These are phyloP conservation scores for Didymosphaeria variabile DNA, from an alignment of 2,329 filamentous ascomycete species.

Conservation along the genomic window DNA sequence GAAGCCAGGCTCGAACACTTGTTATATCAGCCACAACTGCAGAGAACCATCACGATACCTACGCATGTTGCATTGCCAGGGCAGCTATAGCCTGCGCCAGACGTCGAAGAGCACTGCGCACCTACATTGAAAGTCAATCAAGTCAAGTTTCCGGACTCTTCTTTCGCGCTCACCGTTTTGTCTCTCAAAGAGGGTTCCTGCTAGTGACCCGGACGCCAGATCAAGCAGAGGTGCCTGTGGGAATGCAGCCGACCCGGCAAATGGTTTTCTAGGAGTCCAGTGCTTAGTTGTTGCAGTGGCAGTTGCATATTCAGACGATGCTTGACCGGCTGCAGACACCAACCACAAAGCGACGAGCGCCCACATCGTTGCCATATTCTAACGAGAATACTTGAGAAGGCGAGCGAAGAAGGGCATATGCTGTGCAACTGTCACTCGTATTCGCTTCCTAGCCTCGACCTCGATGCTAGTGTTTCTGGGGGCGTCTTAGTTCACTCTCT, in stretches of 20 bases:
- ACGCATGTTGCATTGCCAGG: background rate
- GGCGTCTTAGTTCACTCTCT: background rate
- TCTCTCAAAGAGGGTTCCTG: background rate
- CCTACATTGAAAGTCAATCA: background rate
- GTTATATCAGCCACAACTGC: background rate
- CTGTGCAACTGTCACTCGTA: background rate
- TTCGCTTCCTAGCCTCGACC: background rate
- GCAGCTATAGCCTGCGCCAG: background rate
- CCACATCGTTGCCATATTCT: background rate
- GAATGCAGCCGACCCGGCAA: background rate
- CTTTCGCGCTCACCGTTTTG: background rate
- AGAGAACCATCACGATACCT: background rate
- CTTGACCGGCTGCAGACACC: background rate
- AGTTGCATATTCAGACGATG: background rate
- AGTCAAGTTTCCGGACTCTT: background rate
- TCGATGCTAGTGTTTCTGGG: conserved; percentile 1
- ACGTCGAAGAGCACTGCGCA: background rate
- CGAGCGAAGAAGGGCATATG: background rate
- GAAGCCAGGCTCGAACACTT: background rate
- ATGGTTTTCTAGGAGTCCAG: conserved; percentile 2
- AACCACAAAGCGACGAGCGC: background rate
- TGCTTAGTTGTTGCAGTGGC: background rate
- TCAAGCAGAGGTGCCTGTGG: background rate
- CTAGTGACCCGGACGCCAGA: background rate
- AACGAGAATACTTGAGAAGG: background rate